Evolutionary conservation across 2,329 filamentous ascomycete genomes (phyloP).

Genomic region (Paracorniculantispora psalliotae): DNA sequence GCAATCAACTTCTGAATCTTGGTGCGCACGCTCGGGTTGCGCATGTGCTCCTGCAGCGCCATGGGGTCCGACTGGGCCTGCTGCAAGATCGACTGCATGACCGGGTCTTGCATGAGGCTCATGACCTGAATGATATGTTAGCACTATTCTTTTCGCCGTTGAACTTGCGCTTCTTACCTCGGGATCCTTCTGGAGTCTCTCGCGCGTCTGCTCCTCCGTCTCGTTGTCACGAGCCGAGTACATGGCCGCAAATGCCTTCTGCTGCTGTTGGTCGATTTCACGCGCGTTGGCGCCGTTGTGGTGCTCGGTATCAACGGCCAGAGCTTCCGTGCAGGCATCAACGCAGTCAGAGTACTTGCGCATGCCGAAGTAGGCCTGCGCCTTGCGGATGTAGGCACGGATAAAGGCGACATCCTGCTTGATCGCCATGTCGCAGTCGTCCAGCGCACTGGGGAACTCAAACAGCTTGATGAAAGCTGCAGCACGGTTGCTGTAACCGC

Average conservation of each 20-base stretch:
- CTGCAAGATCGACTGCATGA: conserved; percentile 96
- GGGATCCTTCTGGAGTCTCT: conserved; percentile 83
- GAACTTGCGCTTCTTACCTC: conserved; percentile 58
- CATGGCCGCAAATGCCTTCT: conserved; percentile 88
- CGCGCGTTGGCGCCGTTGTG: conserved; percentile 71
- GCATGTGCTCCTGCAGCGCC: conserved; percentile 95
- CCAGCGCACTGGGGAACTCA: conserved; percentile 86
- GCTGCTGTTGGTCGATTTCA: conserved; percentile 90
- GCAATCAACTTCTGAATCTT: conserved; percentile 96
- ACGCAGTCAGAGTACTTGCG: conserved; percentile 95
- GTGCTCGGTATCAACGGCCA: conserved; percentile 65
- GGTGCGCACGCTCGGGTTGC: conserved; percentile 74
- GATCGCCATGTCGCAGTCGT: conserved; percentile 89
- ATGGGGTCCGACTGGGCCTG: conserved; percentile 92
- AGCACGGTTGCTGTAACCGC: conserved; percentile 95
- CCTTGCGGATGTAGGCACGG: conserved; percentile 93
- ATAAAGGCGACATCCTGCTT: conserved; percentile 90
- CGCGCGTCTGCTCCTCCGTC: conserved; percentile 91
- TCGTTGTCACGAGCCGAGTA: conserved; percentile 88
- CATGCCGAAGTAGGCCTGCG: conserved; percentile 94
- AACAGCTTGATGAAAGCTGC: conserved; percentile 96
- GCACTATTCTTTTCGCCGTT: conserved; percentile 8
- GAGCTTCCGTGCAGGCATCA: conserved; percentile 80
- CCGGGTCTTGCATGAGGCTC: conserved; percentile 85
- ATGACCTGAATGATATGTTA: conserved; percentile 58